Conservation (phyloP, 768 basidiomycete species). For the Phaeolepiota aurea region DNA sequence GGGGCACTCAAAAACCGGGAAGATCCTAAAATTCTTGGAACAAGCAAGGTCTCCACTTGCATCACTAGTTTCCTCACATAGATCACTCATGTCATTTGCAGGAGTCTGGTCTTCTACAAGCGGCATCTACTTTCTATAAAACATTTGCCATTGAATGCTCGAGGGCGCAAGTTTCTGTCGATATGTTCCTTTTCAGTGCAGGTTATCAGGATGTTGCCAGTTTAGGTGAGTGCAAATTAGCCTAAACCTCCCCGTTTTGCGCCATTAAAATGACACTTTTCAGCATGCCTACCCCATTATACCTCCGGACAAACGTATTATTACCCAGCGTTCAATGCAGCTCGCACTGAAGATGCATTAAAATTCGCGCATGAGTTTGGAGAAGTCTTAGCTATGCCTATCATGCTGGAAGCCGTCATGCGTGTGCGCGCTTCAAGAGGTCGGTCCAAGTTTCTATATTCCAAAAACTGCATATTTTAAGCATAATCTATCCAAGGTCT, state of each 20-base stretch:
- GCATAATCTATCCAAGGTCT: conserved; percentile 43
- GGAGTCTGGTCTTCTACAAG: conserved; percentile 89
- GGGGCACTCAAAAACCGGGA: conserved; percentile 94
- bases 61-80: neutral
- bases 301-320: conserved; percentile 98
- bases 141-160: conserved; percentile 98
- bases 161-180: conserved; percentile 91
- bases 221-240: conserved; percentile 45
- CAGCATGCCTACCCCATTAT: conserved; percentile 91
- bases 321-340: conserved; percentile 97
- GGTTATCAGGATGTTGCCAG: conserved; percentile 94
- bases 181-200: conserved; percentile 98
- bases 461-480: neutral
- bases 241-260: neutral
- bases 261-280: neutral
- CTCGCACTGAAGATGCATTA: conserved; percentile 88
- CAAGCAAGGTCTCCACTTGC: conserved; percentile 58
- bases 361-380: conserved; percentile 99
- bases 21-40: conserved; percentile 93
- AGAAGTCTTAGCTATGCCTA: conserved; percentile 84
- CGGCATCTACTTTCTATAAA: conserved; percentile 96
- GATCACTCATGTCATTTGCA: conserved; percentile 16
- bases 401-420: conserved; percentile 96
- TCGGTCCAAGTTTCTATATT: conserved; percentile 16
- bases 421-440: conserved; percentile 96